phyloP scores from a whole-genome alignment of 2,329 filamentous ascomycete genomes.

The Diaporthe ampelina region DNA sequence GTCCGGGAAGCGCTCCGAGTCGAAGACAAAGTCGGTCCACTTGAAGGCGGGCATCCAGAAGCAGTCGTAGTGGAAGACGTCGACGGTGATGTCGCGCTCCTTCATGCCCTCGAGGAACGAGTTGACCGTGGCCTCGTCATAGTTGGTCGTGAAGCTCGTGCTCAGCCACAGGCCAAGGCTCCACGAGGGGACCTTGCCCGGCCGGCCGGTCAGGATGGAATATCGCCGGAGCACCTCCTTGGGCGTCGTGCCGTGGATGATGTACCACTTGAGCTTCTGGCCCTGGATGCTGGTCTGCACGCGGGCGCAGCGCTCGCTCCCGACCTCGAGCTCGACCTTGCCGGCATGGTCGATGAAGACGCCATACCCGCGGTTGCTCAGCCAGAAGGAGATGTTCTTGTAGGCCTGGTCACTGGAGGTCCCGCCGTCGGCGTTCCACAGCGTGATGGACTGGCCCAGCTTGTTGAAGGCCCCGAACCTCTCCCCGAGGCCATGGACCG shows the following conservation, averaged over 20 bases:
- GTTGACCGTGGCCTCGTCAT: slow-evolving; percentile 77
- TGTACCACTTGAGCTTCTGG: slow-evolving; percentile 79
- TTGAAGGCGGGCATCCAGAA: slow-evolving; percentile 84
- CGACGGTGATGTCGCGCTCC: slow-evolving; percentile 73
- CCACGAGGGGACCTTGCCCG: slow-evolving; percentile 77
- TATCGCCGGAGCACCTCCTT: slow-evolving; percentile 80
- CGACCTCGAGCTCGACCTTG: slow-evolving; percentile 79
- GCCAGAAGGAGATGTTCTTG: slow-evolving; percentile 79
- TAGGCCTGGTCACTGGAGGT: slow-evolving; percentile 79
- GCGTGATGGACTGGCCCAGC: slow-evolving; percentile 76
- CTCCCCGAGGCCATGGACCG: slow-evolving; percentile 81
- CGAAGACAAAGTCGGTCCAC: slow-evolving; percentile 83
- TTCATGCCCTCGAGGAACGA: slow-evolving; percentile 79
- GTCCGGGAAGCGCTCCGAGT: slow-evolving; percentile 77
- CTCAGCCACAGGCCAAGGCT: slow-evolving; percentile 83
- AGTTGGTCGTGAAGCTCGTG: slow-evolving; percentile 81
- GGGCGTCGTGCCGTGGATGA: slow-evolving; percentile 79
- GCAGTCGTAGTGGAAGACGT: slow-evolving; percentile 83
- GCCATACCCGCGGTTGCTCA: slow-evolving; percentile 81
- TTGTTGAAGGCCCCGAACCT: slow-evolving; percentile 84
- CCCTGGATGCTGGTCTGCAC: slow-evolving; percentile 78
- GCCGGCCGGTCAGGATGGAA: slow-evolving; percentile 75
- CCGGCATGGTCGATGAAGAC: slow-evolving; percentile 81
- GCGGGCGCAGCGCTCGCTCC: slow-evolving; percentile 79
- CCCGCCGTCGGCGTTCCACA: slow-evolving; percentile 76